These are phyloP conservation scores for Lactifluus subvellereus DNA, from an alignment of 768 basidiomycete genomes.

Conservation along the genomic window DNA sequence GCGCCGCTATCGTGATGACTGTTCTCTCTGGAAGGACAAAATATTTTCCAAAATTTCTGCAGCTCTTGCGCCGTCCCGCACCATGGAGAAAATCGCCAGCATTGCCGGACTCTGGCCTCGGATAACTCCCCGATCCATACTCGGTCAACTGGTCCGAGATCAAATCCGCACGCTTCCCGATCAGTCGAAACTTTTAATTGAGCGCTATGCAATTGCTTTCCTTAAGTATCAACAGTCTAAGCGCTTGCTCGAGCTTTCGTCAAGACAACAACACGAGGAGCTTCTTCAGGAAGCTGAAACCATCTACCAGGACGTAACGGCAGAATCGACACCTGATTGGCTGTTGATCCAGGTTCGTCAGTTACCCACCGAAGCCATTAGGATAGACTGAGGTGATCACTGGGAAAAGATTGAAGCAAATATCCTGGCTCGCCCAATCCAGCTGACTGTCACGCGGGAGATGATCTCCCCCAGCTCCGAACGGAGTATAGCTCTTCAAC, in stretches of 20 bases:
- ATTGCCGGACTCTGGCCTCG: conserved; percentile 5
- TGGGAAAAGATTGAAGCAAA: conserved; percentile 39
- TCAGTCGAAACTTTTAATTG: neutral
- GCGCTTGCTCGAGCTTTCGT: conserved; percentile 4
- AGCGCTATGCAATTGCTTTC: conserved; percentile 3
- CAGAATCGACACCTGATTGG: conserved; percentile 8
- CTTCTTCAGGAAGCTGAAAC: neutral
- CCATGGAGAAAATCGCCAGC: neutral
- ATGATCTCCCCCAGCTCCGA: conserved; percentile 40
- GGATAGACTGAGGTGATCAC: neutral
- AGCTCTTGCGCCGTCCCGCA: neutral
- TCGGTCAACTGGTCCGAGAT: conserved; percentile 25
- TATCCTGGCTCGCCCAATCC: conserved; percentile 40
- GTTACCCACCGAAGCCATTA: neutral
- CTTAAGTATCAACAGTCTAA: conserved; percentile 9
- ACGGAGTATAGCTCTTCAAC: conserved; percentile 39
- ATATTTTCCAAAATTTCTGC: neutral
- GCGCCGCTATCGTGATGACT: neutral
- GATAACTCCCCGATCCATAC: conserved; percentile 6
- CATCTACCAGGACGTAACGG: neutral
- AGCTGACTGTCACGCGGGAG: conserved; percentile 37
- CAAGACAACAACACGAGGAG: neutral
- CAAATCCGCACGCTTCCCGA: conserved; percentile 3
- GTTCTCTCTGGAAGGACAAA: neutral
- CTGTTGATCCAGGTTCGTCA: conserved; percentile 8